phyloP scores from a whole-genome alignment of 73 alveolate genomes.

The Uronychia setigera region DNA sequence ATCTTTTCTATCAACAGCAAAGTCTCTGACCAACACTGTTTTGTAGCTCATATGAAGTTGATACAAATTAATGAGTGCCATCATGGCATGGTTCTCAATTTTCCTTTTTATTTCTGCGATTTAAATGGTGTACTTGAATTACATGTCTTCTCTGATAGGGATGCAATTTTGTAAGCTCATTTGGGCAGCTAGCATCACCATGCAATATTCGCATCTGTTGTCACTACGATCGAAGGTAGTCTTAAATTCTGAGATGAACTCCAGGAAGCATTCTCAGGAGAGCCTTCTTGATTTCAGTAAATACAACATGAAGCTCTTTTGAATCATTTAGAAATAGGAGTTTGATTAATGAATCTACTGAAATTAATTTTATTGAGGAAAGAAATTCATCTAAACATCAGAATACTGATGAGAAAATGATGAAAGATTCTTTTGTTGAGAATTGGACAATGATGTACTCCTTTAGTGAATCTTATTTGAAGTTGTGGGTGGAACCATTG shows the following conservation, averaged over 20 bases:
- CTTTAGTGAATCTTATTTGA: too few species aligned
- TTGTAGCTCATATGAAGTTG: background rate
- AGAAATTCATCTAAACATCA: too few species aligned
- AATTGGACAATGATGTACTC: too few species aligned
- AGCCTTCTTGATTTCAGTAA: background rate
- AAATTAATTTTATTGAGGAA: too few species aligned
- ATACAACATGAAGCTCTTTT: background rate
- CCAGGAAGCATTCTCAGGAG: background rate
- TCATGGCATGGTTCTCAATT: background rate
- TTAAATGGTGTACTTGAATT: background rate
- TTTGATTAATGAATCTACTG: too few species aligned
- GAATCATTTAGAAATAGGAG: background rate
- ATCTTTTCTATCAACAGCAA: too few species aligned
- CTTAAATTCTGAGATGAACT: conserved; percentile 7
- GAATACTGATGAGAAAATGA: too few species aligned
- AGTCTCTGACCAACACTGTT: too few species aligned
- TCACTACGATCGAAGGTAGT: background rate
- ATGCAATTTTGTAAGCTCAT: background rate
- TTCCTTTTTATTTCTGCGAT: background rate
- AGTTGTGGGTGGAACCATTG: too few species aligned
- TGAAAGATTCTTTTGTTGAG: too few species aligned
- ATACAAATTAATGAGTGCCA: background rate
- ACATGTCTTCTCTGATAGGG: background rate
- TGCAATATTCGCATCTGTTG: background rate
- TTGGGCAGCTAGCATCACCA: background rate